Evolutionary conservation across 441 rosid genomes (phyloP), one percentile per base, ranked within the genome.

Genomic region (Erysimum pusillum): DNA sequence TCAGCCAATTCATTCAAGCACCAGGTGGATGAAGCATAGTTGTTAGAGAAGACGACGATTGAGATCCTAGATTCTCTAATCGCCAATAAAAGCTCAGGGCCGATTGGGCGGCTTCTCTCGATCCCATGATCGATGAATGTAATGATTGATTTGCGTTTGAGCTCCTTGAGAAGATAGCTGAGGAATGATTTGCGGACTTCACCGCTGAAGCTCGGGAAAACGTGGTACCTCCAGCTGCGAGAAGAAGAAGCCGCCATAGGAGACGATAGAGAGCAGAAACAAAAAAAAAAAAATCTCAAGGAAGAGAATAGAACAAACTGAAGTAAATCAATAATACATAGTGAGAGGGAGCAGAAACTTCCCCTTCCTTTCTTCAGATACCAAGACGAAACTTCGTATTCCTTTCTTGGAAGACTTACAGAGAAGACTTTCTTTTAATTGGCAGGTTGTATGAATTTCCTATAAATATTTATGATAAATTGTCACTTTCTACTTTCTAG

Each of bases 11-110:
- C 79, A 12, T 73, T 45, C n/a, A 73, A 32, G 56, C 77, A 63
- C 71, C 77, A 73, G 0, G 63, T 49, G 12, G 86, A 83, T 18
- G 85, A 68, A 8, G 86, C 85, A 41, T 81, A 85, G 13, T 76
- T 58, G 38, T 79, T 69, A 15, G 88, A 85, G 74, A 85, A 75
- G 1, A 83, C 63, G 6, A 81, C 45, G 38, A 83, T 15, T 14
- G 63, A 74, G 13, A 86, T 22, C 67, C 60, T 79, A 0, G 83
- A 79, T 2, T 72, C 66, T 12, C 62, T 51, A 15, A 86, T 84
- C 3, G 85, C 82, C 4, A 25, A 36, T 46, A 36, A 5, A 2
- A 76, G 61, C 31, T 48, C 84, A 0, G 36, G 71, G 2, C 20
- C 66, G 22, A 82, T 71, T 7, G 46, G 35, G 15, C 39, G 42